Conservation (phyloP, 192 early-diverging fungal genomes). For the Rhizophagus sp. region DNA sequence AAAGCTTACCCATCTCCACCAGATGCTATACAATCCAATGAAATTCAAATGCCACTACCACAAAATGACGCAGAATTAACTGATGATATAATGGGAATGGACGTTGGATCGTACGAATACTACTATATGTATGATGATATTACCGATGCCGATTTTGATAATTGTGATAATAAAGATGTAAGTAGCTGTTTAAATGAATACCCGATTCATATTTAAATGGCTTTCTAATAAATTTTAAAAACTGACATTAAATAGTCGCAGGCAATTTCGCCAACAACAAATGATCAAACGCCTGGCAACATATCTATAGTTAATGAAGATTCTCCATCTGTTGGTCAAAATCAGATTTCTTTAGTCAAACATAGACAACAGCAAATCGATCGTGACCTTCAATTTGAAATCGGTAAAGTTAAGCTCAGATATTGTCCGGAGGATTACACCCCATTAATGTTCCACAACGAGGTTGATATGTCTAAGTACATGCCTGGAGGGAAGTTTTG, state of each 20-base stretch:
- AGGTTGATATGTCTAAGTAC: slow-evolving; percentile 10
- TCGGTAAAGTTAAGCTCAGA: not conserved
- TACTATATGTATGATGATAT: too few relatives aligned
- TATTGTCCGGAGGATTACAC: not conserved
- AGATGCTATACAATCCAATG: not conserved
- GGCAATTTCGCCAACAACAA: not conserved
- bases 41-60: not conserved
- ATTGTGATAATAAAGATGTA: not conserved
- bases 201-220: not conserved
- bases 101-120: not conserved
- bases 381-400: not conserved
- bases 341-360: not conserved
- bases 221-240: not conserved
- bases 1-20: slow-evolving; percentile 22
- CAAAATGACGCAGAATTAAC: not conserved
- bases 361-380: not conserved
- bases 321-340: not conserved
- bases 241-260: not conserved
- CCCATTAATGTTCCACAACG: slow-evolving; percentile 9
- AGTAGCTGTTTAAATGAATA: not conserved
- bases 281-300: not conserved
- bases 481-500: slow-evolving; percentile 9
- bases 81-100: not conserved
- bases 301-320: not conserved
- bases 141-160: not conserved